These are phyloP conservation scores for Papiliotrema terrestris DNA, from an alignment of 1,284 basidiomycete species.

Conservation along the genomic window DNA sequence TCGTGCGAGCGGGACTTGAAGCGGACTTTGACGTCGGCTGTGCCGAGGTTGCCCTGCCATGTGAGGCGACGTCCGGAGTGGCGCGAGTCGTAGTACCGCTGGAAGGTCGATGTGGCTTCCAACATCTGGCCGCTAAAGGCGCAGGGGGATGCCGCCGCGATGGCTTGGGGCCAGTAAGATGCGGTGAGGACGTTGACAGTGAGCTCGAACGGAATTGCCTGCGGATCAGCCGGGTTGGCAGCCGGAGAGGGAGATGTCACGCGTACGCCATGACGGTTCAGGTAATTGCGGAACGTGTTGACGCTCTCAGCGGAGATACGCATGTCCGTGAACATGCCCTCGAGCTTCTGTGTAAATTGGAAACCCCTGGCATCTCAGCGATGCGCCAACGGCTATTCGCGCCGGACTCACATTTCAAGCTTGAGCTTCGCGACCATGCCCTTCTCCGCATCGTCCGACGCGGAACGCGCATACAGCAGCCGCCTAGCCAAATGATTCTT, in stretches of 20 bases:
- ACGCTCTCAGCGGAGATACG: slow-evolving; percentile 81
- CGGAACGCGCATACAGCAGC: slow-evolving; percentile 76
- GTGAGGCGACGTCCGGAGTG: slow-evolving; percentile 88
- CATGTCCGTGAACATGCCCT: slow-evolving; percentile 99
- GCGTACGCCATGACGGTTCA: slow-evolving; percentile 28
- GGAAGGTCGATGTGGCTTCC: slow-evolving; percentile 69
- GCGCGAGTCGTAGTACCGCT: slow-evolving; percentile 81
- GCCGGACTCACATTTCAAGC: slow-evolving; percentile 59
- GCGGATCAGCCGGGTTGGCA: slow-evolving; percentile 1
- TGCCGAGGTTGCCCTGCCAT: slow-evolving; percentile 92
- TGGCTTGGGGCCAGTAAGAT: slow-evolving; percentile 77
- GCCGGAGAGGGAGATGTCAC: background rate
- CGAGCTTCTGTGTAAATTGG: slow-evolving; percentile 95
- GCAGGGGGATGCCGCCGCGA: slow-evolving; percentile 59
- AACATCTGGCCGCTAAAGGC: slow-evolving; percentile 64
- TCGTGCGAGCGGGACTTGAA: slow-evolving; percentile 84
- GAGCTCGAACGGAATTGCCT: slow-evolving; percentile 72
- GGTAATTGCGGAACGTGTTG: slow-evolving; percentile 58
- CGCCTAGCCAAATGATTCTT: slow-evolving; percentile 94
- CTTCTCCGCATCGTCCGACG: slow-evolving; percentile 95
- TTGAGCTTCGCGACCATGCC: slow-evolving; percentile 98
- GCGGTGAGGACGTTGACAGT: slow-evolving; percentile 87
- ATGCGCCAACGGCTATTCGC: background rate
- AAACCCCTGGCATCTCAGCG: slow-evolving; percentile 59
- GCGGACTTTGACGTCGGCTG: slow-evolving; percentile 77